A percentile compares a stretch with the other conserved stretches of the same genome.
These are phyloP conservation scores for Kernera saxatilis DNA, from an alignment of 345 rosid species.

Conservation along the genomic window DNA sequence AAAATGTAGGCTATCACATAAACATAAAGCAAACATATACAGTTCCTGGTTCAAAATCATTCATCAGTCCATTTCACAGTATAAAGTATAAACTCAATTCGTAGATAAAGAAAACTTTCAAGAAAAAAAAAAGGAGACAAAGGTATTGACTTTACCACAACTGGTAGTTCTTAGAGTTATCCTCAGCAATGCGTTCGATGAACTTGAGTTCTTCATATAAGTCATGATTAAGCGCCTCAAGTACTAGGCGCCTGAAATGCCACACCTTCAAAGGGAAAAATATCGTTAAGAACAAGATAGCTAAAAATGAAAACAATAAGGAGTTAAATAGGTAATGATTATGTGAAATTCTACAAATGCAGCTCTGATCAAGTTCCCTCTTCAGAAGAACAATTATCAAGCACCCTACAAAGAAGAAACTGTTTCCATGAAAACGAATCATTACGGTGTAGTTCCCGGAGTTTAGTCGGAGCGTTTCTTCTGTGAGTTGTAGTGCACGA, in stretches of 20 bases:
- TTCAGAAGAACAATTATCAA: background rate
- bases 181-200: conserved; percentile 49
- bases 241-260: conserved; percentile 79
- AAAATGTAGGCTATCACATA: background rate
- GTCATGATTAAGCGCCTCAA: conserved; percentile 48
- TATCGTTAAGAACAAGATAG: background rate
- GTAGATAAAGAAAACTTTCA: background rate
- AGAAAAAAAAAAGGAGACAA: background rate
- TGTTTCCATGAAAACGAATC: background rate
- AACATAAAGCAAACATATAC: background rate
- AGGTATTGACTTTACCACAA: conserved; percentile 53
- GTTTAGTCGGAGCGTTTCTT: conserved; percentile 52
- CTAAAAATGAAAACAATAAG: background rate
- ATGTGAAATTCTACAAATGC: background rate
- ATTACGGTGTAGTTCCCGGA: conserved; percentile 89
- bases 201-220: conserved; percentile 51
- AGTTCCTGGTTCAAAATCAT: background rate
- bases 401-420: background rate
- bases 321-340: background rate
- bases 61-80: background rate
- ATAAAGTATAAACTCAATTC: background rate
- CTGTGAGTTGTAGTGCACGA: conserved; percentile 67
- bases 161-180: conserved; percentile 81
- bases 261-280: conserved; percentile 57
- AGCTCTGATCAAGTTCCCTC: background rate